Percentiles rank a stretch among this genome's conserved stretches.
Conservation (phyloP, 2,329 filamentous ascomycete species). For the Coleophoma crateriformis region DNA sequence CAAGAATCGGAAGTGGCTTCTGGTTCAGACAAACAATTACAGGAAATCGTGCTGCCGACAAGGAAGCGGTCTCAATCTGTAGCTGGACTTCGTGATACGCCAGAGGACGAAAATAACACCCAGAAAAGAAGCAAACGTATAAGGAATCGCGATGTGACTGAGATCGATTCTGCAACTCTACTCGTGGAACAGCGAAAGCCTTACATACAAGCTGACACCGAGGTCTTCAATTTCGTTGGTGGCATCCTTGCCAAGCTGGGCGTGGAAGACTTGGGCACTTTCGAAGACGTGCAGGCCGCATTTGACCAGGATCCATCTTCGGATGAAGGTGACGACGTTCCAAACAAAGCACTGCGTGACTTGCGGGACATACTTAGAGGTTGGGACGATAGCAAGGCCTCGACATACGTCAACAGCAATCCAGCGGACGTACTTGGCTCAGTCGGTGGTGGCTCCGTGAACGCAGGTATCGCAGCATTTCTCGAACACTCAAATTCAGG, state of each 20-base stretch:
- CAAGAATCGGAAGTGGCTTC: not conserved
- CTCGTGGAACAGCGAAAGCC: slow-evolving; percentile 47
- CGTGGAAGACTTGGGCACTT: slow-evolving; percentile 23
- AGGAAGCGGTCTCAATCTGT: slow-evolving; percentile 59
- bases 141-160: slow-evolving; percentile 50
- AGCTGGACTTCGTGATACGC: slow-evolving; percentile 50
- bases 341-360: slow-evolving; percentile 27
- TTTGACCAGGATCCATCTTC: slow-evolving; percentile 10
- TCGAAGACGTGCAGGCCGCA: slow-evolving; percentile 19
- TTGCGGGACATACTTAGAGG: slow-evolving; percentile 28
- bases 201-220: slow-evolving; percentile 20
- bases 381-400: slow-evolving; percentile 33
- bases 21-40: slow-evolving; percentile 8
- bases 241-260: slow-evolving; percentile 20
- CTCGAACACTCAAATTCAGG: slow-evolving; percentile 57
- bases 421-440: slow-evolving; percentile 25
- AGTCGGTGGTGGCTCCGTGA: slow-evolving; percentile 19
- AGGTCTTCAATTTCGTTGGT: slow-evolving; percentile 23
- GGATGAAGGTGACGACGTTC: slow-evolving; percentile 11
- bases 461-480: slow-evolving; percentile 50
- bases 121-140: slow-evolving; percentile 63
- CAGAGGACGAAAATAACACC: slow-evolving; percentile 50
- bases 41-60: slow-evolving; percentile 24
- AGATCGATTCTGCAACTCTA: slow-evolving; percentile 44
- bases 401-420: slow-evolving; percentile 23